Percentiles rank a stretch among this genome's conserved stretches.
These are phyloP conservation scores for Quercus mongolica DNA, from an alignment of 306 rosid species.

Conservation along the genomic window DNA sequence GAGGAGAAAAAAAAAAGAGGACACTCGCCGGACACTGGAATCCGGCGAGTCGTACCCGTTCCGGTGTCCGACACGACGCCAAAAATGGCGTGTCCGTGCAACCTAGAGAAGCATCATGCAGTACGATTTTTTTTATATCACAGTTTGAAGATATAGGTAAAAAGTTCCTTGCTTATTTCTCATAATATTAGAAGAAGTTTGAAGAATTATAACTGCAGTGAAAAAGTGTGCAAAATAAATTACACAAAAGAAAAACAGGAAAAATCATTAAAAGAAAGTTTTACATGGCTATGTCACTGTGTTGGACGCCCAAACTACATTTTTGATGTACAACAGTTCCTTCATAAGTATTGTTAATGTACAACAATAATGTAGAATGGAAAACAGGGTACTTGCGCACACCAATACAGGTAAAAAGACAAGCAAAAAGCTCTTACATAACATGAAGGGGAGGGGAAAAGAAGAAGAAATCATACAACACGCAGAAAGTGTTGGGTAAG, in stretches of 20 bases:
- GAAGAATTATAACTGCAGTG: not conserved
- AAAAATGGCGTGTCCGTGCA: too few species aligned
- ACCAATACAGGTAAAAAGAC: not conserved
- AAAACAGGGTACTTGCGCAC: not conserved
- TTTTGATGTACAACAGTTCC: not conserved
- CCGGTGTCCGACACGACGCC: too few species aligned
- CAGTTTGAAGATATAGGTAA: too few species aligned
- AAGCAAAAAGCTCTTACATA: not conserved
- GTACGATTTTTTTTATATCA: too few species aligned
- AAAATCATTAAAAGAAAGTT: not conserved
- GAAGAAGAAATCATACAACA: not conserved
- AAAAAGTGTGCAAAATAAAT: not conserved
- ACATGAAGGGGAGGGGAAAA: not conserved
- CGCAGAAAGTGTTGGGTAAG: too few species aligned
- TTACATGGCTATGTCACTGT: not conserved
- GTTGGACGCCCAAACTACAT: not conserved
- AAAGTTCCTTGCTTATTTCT: too few species aligned
- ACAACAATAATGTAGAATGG: not conserved
- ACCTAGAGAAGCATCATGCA: not conserved
- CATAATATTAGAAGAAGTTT: not conserved
- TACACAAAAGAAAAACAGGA: not conserved
- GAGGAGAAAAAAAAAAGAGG: too few species aligned
- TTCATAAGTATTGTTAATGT: not conserved
- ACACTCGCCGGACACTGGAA: too few species aligned
- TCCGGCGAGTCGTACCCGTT: too few species aligned